These are phyloP conservation scores for Melanomma pulvis-pyrius DNA, from an alignment of 495 filamentous ascomycete genomes.

Conservation along the genomic window DNA sequence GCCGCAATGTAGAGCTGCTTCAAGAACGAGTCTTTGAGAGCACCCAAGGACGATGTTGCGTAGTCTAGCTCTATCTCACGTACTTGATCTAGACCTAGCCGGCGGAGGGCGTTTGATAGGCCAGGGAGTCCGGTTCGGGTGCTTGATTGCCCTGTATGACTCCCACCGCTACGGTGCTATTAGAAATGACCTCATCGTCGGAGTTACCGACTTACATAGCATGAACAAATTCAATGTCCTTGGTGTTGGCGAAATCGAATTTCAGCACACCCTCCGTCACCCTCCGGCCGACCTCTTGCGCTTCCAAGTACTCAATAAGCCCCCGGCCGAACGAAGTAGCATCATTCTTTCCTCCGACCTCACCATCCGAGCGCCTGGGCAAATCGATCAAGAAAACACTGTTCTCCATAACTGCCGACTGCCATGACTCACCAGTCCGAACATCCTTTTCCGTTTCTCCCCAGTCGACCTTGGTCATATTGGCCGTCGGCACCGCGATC, in stretches of 20 bases:
- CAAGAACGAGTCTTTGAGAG: slow-evolving; percentile 68
- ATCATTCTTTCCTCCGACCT: slow-evolving; percentile 38
- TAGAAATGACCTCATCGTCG: neutral
- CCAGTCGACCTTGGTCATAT: slow-evolving; percentile 82
- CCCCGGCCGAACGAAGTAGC: slow-evolving; percentile 69
- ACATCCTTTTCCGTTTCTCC: slow-evolving; percentile 70
- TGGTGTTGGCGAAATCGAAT: slow-evolving; percentile 76
- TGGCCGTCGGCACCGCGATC: slow-evolving; percentile 79
- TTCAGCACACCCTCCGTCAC: slow-evolving; percentile 62
- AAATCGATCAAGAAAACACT: slow-evolving; percentile 85
- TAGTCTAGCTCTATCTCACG: slow-evolving; percentile 47
- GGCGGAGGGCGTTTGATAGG: slow-evolving; percentile 61
- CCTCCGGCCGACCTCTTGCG: slow-evolving; percentile 64
- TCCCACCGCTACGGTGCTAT: slow-evolving; percentile 37
- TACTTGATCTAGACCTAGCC: slow-evolving; percentile 55
- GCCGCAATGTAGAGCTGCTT: slow-evolving; percentile 73
- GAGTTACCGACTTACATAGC: slow-evolving; percentile 53
- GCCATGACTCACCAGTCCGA: slow-evolving; percentile 1
- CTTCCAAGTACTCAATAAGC: slow-evolving; percentile 68
- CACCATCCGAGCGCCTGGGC: slow-evolving; percentile 55
- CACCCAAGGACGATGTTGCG: slow-evolving; percentile 75
- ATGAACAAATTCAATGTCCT: slow-evolving; percentile 75
- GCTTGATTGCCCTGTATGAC: slow-evolving; percentile 56
- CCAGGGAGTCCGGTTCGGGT: slow-evolving; percentile 70
- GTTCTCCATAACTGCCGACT: slow-evolving; percentile 21